Base-by-base conservation (phyloP, 2,329 filamentous ascomycete genomes). In the Xylariaceae sp. region DNA sequence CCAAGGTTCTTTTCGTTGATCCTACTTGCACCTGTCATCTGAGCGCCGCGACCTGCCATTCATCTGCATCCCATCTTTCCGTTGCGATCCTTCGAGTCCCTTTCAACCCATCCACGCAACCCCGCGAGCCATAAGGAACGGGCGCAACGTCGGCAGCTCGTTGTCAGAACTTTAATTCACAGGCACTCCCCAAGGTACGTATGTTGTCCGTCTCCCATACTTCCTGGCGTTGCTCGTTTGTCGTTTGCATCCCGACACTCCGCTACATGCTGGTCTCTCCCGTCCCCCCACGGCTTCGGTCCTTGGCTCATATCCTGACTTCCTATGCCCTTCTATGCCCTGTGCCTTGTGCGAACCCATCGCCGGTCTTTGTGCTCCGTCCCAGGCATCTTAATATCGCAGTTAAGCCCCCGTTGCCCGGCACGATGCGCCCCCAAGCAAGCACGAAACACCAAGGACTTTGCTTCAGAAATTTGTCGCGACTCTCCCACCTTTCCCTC, bases 91-190 rank as follows among this genome's bases (percentile, higher is more conserved):
- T 24, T 24, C 21, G n/a, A n/a, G n/a, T 24, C 11, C 21, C 21
- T 24, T 24, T 7, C 21, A 24, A 11, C 11, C 6, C 21, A 24
- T 24, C 6, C 21, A 6, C 21, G 21, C 6, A 24, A 11, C 21
- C n/a, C n/a, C n/a, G n/a, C n/a, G n/a, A n/a, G n/a, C n/a, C n/a
- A n/a, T n/a, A n/a, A 40, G 26, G 37, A 24, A 35, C 36, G 9
- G 32, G 15, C 38, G 34, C 36, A 37, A 40, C 40, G 21, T 27
- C 35, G 36, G 37, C 28, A 13, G 43, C 35, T 24, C 11, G 35
- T 35, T 29, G 36, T 44, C 40, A 33, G 40, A 44, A 43, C 35
- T 27, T 40, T 40, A 39, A 43, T 16, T 29, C 36, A 14, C 15
- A 26, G 12, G 27, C 35, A 21, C 17, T 37, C n/a, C n/a, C 13